Conservation (phyloP, 1,284 basidiomycete species). For the Agroathelia rolfsii region DNA sequence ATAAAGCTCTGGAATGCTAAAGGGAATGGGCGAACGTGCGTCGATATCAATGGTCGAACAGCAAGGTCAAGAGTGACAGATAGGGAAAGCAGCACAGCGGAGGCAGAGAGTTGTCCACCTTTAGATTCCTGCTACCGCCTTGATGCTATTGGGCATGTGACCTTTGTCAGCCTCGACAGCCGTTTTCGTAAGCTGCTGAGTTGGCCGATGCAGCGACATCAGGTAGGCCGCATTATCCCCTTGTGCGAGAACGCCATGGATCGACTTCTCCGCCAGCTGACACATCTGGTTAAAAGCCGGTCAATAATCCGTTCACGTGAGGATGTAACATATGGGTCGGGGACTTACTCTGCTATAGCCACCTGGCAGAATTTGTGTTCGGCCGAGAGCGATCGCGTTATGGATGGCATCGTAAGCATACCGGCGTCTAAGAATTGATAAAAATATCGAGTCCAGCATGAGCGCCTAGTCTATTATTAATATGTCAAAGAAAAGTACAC, state of each 20-base stretch:
- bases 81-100: too few relatives aligned
- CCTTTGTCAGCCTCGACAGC: constrained; percentile 19
- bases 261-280: constrained; percentile 58
- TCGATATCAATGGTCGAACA: too few relatives aligned
- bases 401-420: constrained; percentile 73
- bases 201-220: constrained; percentile 47
- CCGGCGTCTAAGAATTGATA: constrained; percentile 47
- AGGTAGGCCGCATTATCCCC: constrained; percentile 55
- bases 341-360: constrained; percentile 64
- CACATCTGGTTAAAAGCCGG: constrained; percentile 38
- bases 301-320: constrained; percentile 7
- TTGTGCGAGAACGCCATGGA: constrained; percentile 54
- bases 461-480: constrained; percentile 3
- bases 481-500: constrained; percentile 19
- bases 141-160: too few relatives aligned
- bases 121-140: too few relatives aligned
- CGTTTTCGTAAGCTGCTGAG: constrained; percentile 14
- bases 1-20: too few relatives aligned
- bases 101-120: too few relatives aligned
- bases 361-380: constrained; percentile 51
- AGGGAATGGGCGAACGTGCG: too few relatives aligned
- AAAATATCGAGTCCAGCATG: constrained; percentile 9
- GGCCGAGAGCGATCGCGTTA: constrained; percentile 62
- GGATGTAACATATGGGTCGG: constrained; percentile 3
- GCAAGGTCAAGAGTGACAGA: too few relatives aligned